Evolutionary conservation across 805 yeast species (phyloP), one percentile per base, ranked within the genome.

Genomic region (Nakazawaea peltata): DNA sequence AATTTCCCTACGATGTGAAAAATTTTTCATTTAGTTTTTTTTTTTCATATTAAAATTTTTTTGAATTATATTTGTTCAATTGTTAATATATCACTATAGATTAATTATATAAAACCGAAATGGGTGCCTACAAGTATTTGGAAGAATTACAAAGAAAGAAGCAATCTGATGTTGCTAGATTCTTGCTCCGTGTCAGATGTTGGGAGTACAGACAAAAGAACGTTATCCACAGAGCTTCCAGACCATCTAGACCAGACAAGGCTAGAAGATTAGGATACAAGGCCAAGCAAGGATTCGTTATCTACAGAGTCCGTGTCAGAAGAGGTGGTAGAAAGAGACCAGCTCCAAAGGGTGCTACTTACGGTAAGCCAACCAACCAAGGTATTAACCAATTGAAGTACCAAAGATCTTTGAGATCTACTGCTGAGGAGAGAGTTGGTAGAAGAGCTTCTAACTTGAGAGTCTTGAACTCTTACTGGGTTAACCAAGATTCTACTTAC

Each of bases 301-400:
- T 92, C 80, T 92, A 74, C 96, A 82, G 98, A 72, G 74, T 90
- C 71, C 86, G 98, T 74, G 97, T 92, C 61, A 86, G 97, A 77
- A 85, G 98, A 75, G 98, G 98, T 79, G 90, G 90, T 79, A 88
- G 98, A 84, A 92, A 92, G 96, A 86, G 95, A 77, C 97, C 97
- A 60, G 97, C 82, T 61, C 87, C 94, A 76, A 92, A 92, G 92
- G 98, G 98, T 85, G 97, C 97, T 63, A 92, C 97, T 67, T 90
- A 92, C 81, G 98, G 98, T 85, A 92, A 92, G 84, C 98, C 98
- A 81, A 92, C 98, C 77, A 92, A 92, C 94, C 95, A 86, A 77
- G 98, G 98, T 85, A 92, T 92, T 56, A 79, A 78, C 78, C 97
- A 92, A 71, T 84, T 92, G 76, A 92, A 92, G 77, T 88, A 87